Percentiles rank a stretch among this genome's conserved stretches.
Evolutionary conservation across 176 grass and related monocot species (phyloP).

Genomic region (Aechmea fasciata): DNA sequence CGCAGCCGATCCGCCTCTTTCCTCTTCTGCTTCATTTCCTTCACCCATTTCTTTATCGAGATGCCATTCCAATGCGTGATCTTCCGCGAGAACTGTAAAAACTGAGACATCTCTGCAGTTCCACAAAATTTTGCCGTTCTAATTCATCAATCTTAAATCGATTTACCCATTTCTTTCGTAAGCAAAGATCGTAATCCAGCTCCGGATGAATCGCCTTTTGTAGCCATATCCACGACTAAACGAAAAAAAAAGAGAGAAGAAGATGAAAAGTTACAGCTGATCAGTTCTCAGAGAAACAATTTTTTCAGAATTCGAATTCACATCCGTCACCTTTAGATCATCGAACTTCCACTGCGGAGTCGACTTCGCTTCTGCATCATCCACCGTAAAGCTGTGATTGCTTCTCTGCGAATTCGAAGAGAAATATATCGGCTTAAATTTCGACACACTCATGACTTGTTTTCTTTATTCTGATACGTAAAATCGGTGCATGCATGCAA

Average conservation of each 20-base stretch:
- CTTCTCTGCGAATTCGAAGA: conserved; percentile 33
- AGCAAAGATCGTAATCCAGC: conserved; percentile 70
- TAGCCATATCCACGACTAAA: conserved; percentile 91
- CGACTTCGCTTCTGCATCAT: conserved; percentile 33
- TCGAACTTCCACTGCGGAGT: conserved; percentile 62
- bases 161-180: conserved; percentile 87
- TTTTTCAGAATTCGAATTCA: not conserved
- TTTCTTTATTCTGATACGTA: not conserved
- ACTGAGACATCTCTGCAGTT: not conserved
- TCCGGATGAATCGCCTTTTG: conserved; percentile 98
- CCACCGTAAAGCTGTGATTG: conserved; percentile 44
- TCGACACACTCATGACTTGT: not conserved
- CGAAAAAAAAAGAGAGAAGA: not conserved
- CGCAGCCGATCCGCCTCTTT: conserved; percentile 79
- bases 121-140: no score
- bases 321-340: conserved; percentile 60
- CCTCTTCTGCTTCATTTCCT: conserved; percentile 88
- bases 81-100: conserved; percentile 67
- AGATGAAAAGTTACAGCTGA: not conserved
- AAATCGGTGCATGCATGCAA: not conserved
- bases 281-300: not conserved
- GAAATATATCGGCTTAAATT: no score
- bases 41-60: conserved; percentile 92
- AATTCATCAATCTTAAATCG: no score
- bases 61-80: conserved; percentile 68